Evolutionary conservation across 441 rosid genomes (phyloP).

Genomic region (Pelargonium hybrid): DNA sequence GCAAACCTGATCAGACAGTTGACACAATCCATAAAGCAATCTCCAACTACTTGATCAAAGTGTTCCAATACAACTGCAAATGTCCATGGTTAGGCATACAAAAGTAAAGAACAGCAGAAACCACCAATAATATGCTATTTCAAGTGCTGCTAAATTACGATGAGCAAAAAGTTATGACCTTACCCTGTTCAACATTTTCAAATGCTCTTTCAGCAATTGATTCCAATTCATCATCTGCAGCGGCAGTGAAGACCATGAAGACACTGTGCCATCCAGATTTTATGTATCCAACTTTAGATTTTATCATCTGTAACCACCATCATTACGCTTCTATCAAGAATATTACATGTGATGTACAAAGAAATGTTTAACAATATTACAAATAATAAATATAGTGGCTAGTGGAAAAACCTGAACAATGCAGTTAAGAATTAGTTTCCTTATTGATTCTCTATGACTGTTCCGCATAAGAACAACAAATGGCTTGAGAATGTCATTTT

Average conservation of each 20-base stretch:
- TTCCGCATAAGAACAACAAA: conserved; percentile 94
- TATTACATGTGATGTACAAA: neutral
- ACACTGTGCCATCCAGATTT: conserved; percentile 99
- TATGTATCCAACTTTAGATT: conserved; percentile 96
- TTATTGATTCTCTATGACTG: conserved; percentile 73
- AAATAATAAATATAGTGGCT: neutral
- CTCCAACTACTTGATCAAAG: conserved; percentile 98
- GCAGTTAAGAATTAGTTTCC: conserved; percentile 96
- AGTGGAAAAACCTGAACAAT: conserved; percentile 70
- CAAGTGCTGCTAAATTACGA: conserved; percentile 14
- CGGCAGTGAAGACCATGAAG: conserved; percentile 95
- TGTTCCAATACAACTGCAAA: conserved; percentile 96
- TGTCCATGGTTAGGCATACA: conserved; percentile 24
- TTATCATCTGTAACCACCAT: conserved; percentile 69
- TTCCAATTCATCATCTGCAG: conserved; percentile 92
- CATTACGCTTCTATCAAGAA: conserved; percentile 7
- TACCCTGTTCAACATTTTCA: conserved; percentile 99
- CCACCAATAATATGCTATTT: neutral
- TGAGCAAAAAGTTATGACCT: conserved; percentile 13
- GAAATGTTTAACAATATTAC: neutral
- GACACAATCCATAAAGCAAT: conserved; percentile 99
- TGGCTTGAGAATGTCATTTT: conserved; percentile 98
- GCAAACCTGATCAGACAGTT: conserved; percentile 98
- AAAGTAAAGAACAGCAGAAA: conserved; percentile 6
- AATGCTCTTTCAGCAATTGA: conserved; percentile 94